phyloP scores from a whole-genome alignment of 768 basidiomycete genomes.

The Kwoniella sp. region DNA sequence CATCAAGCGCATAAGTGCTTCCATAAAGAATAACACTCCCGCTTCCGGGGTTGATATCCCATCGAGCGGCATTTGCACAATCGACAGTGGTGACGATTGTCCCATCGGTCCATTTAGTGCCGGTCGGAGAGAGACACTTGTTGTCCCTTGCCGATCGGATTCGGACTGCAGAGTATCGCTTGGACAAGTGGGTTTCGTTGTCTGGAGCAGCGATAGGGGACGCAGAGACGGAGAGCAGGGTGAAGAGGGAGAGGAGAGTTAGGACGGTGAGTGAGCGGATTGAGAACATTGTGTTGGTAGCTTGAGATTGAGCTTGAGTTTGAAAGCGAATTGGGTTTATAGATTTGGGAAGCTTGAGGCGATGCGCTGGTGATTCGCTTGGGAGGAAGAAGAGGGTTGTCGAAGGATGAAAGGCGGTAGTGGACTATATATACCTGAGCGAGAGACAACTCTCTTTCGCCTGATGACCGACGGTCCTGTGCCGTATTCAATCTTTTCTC shows the following conservation, averaged over 20 bases:
- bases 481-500: too few species aligned
- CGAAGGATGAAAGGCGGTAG: too few species aligned
- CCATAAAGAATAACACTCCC: conserved; percentile 22
- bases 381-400: too few species aligned
- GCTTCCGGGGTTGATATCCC: conserved; percentile 25
- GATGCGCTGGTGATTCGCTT: too few species aligned
- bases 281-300: not conserved
- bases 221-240: not conserved
- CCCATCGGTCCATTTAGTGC: conserved; percentile 11
- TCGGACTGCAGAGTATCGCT: conserved; percentile 15
- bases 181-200: not conserved
- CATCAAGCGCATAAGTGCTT: conserved; percentile 20
- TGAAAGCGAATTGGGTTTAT: too few species aligned
- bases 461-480: too few species aligned
- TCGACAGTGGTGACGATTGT: conserved; percentile 8
- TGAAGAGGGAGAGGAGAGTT: not conserved
- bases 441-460: too few species aligned
- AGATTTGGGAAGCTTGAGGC: too few species aligned
- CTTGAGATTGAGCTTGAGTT: too few species aligned
- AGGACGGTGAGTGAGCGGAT: not conserved
- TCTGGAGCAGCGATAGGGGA: not conserved
- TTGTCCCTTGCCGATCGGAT: conserved; percentile 17
- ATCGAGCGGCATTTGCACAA: conserved; percentile 16
- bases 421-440: too few species aligned
- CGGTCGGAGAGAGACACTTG: conserved; percentile 1